Evolutionary conservation across 345 rosid genomes (phyloP), one percentile per base, ranked within the genome.

Genomic region (Aethionema arabicum): DNA sequence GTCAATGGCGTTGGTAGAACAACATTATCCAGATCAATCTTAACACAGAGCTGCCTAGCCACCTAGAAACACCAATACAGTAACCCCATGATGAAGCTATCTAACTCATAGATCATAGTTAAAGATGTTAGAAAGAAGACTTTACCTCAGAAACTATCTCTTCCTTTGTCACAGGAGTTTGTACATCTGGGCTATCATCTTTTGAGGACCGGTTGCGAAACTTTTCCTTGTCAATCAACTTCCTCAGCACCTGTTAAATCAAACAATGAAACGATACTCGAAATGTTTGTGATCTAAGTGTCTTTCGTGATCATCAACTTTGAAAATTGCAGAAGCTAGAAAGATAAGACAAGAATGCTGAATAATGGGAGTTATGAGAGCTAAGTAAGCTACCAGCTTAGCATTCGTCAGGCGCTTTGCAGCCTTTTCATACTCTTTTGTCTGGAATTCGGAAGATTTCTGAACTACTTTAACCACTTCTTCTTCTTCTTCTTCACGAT

Each of bases 41-140:
- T 62, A 71, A 93, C 91, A 5, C 75, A 82, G 0, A 90, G 87
- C 76, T 90, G 97, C 72, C 97, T 93, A 51, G 85, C 85, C 47
- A 85, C 91, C 96, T 93, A 46, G 4, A 50, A 15, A 50, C 36
- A 32, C 14, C 3, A 6, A 36, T 30, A 66, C 14, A 48, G 9
- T 21, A 59, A 35, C 21, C 3, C 6, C 14, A 10, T 10, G 29
- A 52, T 52, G 52, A 45, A 9, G 15, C n/a, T 1, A 37, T 3
- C 32, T 11, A 12, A 39, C 21, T 8, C 8, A 37, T 47, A 15
- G 14, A 5, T 41, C 64, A 49, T 12, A 50, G 56, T 15, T 16
- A 45, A 32, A 36, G 16, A 54, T 32, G 37, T 39, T 38, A 21
- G 0, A 21, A 14, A 13, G 27, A 33, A 48, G 12, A 31, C 3